Evolutionary conservation across 352 stramenopile genomes (phyloP).

Genomic region (Paralagenidium karlingii): DNA sequence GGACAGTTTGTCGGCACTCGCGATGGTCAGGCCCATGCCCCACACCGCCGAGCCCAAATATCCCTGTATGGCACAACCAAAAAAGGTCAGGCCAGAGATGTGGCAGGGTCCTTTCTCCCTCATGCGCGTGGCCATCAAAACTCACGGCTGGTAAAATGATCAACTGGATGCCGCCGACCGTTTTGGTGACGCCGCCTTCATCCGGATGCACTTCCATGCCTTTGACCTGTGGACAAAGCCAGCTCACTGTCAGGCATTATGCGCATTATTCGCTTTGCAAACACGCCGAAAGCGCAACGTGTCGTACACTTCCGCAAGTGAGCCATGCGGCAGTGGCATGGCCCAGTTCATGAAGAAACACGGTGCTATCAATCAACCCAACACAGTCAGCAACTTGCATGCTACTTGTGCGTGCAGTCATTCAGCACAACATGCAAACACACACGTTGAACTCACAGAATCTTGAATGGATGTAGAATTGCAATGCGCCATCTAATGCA

Average conservation of each 20-base stretch:
- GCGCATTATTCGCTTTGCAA: too few species aligned
- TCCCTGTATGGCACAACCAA: slow-evolving; percentile 17
- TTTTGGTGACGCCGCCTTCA: slow-evolving; percentile 81
- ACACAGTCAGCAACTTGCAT: slow-evolving; percentile 1
- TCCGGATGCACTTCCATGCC: slow-evolving; percentile 84
- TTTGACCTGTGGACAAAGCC: slow-evolving; percentile 26
- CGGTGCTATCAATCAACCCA: slow-evolving; percentile 25
- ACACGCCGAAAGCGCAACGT: too few species aligned
- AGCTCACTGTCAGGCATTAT: neutral
- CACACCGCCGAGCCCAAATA: slow-evolving; percentile 79
- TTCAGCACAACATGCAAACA: neutral
- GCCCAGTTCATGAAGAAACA: slow-evolving; percentile 80
- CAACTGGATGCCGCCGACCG: slow-evolving; percentile 48
- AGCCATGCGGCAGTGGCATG: slow-evolving; percentile 77
- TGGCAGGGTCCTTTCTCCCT: neutral
- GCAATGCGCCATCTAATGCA: slow-evolving; percentile 64
- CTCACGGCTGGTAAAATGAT: slow-evolving; percentile 62
- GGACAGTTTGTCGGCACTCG: slow-evolving; percentile 36
- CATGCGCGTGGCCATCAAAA: neutral
- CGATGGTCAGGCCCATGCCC: slow-evolving; percentile 78
- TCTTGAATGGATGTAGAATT: slow-evolving; percentile 83
- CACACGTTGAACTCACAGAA: slow-evolving; percentile 37
- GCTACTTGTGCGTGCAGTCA: neutral
- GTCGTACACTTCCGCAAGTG: slow-evolving; percentile 59
- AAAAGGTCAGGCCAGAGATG: neutral